Percentiles rank a stretch among this genome's conserved stretches.
Evolutionary conservation across 805 yeast species (phyloP).

Genomic region (Kuraishia ogatae): DNA sequence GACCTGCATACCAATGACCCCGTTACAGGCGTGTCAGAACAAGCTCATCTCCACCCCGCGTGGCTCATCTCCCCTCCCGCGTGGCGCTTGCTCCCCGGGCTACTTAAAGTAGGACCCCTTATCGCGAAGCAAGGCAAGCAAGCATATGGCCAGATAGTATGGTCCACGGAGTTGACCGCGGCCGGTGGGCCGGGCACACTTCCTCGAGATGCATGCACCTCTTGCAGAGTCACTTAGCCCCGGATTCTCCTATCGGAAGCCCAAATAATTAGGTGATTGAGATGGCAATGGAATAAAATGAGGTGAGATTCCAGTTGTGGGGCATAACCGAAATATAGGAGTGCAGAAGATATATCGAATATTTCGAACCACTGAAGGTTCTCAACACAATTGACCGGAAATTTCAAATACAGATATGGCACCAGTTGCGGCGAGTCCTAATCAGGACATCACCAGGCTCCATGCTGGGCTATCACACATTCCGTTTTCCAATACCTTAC

Average conservation of each 20-base stretch:
- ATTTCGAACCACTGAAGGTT: too few species aligned
- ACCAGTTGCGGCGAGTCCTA: constrained; percentile 12
- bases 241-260: neutral
- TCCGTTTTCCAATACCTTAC: constrained; percentile 15
- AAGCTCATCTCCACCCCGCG: too few species aligned
- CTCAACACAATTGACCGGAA: neutral
- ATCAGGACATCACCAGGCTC: constrained; percentile 12
- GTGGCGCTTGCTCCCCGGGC: neutral
- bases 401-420: constrained; percentile 10
- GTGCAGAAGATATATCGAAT: too few species aligned
- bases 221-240: neutral
- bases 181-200: neutral
- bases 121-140: constrained; percentile 26
- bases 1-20: too few species aligned
- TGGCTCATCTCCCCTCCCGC: neutral
- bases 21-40: too few species aligned
- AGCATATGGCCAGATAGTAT: constrained; percentile 5
- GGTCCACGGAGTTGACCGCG: neutral
- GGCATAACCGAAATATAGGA: too few species aligned
- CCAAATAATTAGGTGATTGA: neutral
- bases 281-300: neutral
- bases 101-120: constrained; percentile 15
- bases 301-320: too few species aligned
- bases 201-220: neutral
- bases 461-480: constrained; percentile 17